Base-by-base conservation (phyloP, 2,329 filamentous ascomycete genomes). In the Teratosphaeria pseudoeucalypti region DNA sequence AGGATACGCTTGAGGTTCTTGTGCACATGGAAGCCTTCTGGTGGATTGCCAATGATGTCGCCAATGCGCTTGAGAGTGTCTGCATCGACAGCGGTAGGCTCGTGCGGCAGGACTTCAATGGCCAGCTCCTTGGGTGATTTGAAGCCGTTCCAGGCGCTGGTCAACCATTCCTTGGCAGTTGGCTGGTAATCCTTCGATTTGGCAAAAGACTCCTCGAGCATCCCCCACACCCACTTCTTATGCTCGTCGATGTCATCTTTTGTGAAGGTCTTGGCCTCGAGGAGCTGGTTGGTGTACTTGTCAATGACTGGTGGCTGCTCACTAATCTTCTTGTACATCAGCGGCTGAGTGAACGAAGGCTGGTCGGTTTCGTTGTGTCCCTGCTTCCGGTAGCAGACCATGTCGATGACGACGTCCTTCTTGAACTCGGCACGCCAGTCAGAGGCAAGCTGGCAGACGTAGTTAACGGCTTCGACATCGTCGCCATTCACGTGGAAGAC, bases 281-380 rank as follows among this genome's bases (percentile, higher is more conserved):
- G 81, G 58, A 99, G 86, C 81, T 96, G 89, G 71, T 95, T 84
- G 67, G 94, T 84, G 74, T 99, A 99, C 70, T 90, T 89, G 72
- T 95, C 88, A 61, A 99, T 86, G 73, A 94, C 89, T 54, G 88
- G 85, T 65, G 87, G 83, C 75, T 97, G 90, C 61, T 87, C 82
- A 67, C 86, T 84, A 73, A 99, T 97, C 71, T 89, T 89, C 86
- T 97, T 96, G 85, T 99, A 99, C 94, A 99, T 99, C 68, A 96
- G 80, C 49, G 94, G 94, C 75, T 99, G 94, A n/a, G 94, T 99
- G 82, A 99, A 99, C 49, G 92, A 96, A 55, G 94, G 94, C 81
- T 99, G 94, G 74, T 99, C 94, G 11, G 94, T 99, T 81, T 99
- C 94, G 79, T 99, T 99, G 85, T 99, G 94, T 63, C 94, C 94